Evolutionary conservation across 2,329 filamentous ascomycete species (phyloP).

Genomic region (Nectriaceae sp.): DNA sequence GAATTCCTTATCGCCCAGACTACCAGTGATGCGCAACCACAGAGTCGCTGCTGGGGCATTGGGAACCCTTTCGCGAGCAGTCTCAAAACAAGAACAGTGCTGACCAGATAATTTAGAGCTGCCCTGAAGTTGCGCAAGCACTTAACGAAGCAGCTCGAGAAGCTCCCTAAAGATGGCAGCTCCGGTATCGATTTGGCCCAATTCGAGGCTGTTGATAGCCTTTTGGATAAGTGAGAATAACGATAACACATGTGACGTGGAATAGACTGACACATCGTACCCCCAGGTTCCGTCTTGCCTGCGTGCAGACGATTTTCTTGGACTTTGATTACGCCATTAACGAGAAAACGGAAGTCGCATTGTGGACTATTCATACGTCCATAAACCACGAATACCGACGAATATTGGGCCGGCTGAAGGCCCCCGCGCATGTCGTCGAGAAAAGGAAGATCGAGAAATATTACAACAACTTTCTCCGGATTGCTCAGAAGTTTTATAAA

Average conservation of each 20-base stretch:
- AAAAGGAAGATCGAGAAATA: slow-evolving; percentile 79
- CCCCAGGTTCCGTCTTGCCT: slow-evolving; percentile 67
- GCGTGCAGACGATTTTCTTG: slow-evolving; percentile 70
- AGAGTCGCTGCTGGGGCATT: slow-evolving; percentile 2
- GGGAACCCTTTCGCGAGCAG: slow-evolving; percentile 5
- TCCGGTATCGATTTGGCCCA: slow-evolving; percentile 42
- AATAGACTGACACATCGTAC: neutral
- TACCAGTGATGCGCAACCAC: slow-evolving; percentile 3
- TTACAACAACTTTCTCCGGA: slow-evolving; percentile 84
- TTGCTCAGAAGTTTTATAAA: slow-evolving; percentile 85
- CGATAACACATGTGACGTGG: slow-evolving; percentile 1
- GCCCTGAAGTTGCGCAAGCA: slow-evolving; percentile 46
- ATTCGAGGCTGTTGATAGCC: slow-evolving; percentile 46
- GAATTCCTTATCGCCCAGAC: slow-evolving; percentile 5
- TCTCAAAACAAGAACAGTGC: slow-evolving; percentile 20
- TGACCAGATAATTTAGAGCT: slow-evolving; percentile 34
- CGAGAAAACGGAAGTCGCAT: slow-evolving; percentile 65
- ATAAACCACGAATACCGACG: slow-evolving; percentile 80
- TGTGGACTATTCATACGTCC: slow-evolving; percentile 79
- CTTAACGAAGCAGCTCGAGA: slow-evolving; percentile 45
- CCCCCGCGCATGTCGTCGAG: slow-evolving; percentile 56
- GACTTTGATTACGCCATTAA: slow-evolving; percentile 68
- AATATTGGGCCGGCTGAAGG: slow-evolving; percentile 58
- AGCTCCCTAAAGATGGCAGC: slow-evolving; percentile 38
- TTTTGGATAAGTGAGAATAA: slow-evolving; percentile 43